Evolutionary conservation across 2,329 filamentous ascomycete genomes (phyloP).

Genomic region (Colletotrichum navitas): DNA sequence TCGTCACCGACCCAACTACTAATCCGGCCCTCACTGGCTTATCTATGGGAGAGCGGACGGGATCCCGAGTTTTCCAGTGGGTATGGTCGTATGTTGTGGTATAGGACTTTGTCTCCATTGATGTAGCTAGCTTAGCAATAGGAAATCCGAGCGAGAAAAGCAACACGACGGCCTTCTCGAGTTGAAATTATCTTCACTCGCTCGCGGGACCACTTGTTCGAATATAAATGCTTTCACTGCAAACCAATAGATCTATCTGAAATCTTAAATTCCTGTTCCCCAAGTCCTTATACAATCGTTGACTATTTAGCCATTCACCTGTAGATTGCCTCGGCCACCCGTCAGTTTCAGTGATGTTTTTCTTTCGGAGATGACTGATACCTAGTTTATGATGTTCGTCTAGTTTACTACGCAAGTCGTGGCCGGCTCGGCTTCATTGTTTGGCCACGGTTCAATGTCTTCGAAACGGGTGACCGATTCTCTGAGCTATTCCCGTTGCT

Average conservation of each 20-base stretch:
- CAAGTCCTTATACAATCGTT: background rate
- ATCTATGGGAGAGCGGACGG: constrained; percentile 18
- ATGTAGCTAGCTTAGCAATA: background rate
- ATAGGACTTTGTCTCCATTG: rapidly evolving
- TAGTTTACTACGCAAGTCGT: too few species aligned
- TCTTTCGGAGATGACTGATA: too few species aligned
- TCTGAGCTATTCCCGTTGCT: too few species aligned
- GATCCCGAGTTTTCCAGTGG: constrained; percentile 15
- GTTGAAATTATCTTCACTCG: background rate
- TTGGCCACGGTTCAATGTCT: too few species aligned
- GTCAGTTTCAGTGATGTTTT: too few species aligned
- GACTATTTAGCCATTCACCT: background rate
- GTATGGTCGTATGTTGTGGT: background rate
- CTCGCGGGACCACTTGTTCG: background rate
- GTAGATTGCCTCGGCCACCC: too few species aligned
- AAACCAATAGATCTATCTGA: background rate
- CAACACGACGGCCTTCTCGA: background rate
- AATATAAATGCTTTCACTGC: background rate
- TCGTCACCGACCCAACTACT: too few species aligned
- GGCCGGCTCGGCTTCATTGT: too few species aligned
- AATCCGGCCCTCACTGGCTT: background rate
- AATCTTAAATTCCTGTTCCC: background rate
- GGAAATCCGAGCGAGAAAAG: background rate
- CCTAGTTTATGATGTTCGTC: too few species aligned
- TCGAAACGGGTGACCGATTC: too few species aligned